phyloP scores from a whole-genome alignment of 108 stramenopile species.

The Pseudonitzschia multiseries region DNA sequence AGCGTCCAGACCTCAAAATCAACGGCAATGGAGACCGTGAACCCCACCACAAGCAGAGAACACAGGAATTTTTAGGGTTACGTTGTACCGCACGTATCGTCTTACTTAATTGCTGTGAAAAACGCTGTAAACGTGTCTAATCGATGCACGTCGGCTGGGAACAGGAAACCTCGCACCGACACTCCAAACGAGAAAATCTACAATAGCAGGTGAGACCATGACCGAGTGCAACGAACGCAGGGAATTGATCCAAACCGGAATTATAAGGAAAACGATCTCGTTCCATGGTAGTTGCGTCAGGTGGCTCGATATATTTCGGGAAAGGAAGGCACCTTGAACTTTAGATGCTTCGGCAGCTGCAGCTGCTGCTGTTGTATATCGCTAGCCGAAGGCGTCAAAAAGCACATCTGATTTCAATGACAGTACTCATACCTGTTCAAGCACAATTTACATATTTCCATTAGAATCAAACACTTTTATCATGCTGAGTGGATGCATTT shows the following conservation, averaged over 20 bases:
- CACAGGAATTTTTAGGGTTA: background rate
- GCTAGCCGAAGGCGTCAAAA: too few relatives aligned
- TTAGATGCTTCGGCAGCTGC: too few relatives aligned
- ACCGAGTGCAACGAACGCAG: background rate
- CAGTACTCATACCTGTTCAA: too few relatives aligned
- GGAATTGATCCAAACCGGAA: background rate
- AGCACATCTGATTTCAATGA: too few relatives aligned
- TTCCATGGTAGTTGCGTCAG: background rate
- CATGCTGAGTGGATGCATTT: too few relatives aligned
- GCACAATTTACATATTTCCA: too few relatives aligned
- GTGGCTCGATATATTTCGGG: background rate
- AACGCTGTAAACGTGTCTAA: background rate
- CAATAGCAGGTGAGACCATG: slow-evolving; percentile 10
- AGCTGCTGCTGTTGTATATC: too few relatives aligned
- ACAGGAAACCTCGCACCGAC: background rate
- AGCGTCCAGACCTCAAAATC: slow-evolving; percentile 1
- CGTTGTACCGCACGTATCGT: slow-evolving; percentile 14
- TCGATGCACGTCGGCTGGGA: background rate
- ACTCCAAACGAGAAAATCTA: slow-evolving; percentile 15
- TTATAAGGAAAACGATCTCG: background rate
- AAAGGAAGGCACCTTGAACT: too few relatives aligned
- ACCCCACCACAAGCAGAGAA: background rate
- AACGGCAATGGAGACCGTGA: slow-evolving; percentile 3
- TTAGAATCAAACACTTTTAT: too few relatives aligned
- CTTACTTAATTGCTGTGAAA: slow-evolving; percentile 3